Conservation (phyloP, 768 basidiomycete species). For the Ramaria sp. region DNA sequence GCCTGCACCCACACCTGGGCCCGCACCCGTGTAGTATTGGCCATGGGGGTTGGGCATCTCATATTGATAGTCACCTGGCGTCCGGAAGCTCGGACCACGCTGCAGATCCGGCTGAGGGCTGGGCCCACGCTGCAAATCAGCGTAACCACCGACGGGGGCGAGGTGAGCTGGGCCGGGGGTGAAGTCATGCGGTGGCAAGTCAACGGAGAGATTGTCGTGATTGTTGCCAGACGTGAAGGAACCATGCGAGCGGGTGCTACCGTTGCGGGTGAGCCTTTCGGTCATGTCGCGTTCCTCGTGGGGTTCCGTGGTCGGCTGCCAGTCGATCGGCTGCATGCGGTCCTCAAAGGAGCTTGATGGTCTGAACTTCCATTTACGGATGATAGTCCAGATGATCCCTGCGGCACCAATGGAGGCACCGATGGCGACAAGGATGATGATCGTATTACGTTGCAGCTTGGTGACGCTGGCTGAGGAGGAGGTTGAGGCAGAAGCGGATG, state of each 20-base stretch:
- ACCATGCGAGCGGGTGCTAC: conserved; percentile 39
- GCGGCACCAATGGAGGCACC: conserved; percentile 59
- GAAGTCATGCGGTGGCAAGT: conserved; percentile 66
- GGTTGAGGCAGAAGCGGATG: conserved; percentile 17
- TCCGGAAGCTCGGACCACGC: conserved; percentile 32
- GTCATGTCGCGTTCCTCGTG: conserved; percentile 34
- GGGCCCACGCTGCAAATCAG: conserved; percentile 67
- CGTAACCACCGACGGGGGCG: conserved; percentile 70
- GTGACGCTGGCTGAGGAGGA: conserved; percentile 28
- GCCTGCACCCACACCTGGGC: neutral
- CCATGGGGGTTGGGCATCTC: conserved; percentile 6
- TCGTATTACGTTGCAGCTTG: conserved; percentile 31
- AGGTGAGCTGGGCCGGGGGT: conserved; percentile 48
- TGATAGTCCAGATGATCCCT: conserved; percentile 75
- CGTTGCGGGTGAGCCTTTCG: conserved; percentile 27
- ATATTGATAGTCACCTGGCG: conserved; percentile 17
- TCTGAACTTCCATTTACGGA: conserved; percentile 87
- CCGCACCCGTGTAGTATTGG: neutral
- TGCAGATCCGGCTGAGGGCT: conserved; percentile 61
- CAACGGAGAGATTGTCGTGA: conserved; percentile 24
- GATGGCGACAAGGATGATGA: conserved; percentile 59
- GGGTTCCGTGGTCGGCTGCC: conserved; percentile 52
- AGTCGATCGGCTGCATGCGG: conserved; percentile 81
- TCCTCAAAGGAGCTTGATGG: conserved; percentile 73
- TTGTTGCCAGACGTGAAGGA: conserved; percentile 50